These are phyloP conservation scores for Naematelia aurantialba DNA, from an alignment of 768 basidiomycete species.

Conservation along the genomic window DNA sequence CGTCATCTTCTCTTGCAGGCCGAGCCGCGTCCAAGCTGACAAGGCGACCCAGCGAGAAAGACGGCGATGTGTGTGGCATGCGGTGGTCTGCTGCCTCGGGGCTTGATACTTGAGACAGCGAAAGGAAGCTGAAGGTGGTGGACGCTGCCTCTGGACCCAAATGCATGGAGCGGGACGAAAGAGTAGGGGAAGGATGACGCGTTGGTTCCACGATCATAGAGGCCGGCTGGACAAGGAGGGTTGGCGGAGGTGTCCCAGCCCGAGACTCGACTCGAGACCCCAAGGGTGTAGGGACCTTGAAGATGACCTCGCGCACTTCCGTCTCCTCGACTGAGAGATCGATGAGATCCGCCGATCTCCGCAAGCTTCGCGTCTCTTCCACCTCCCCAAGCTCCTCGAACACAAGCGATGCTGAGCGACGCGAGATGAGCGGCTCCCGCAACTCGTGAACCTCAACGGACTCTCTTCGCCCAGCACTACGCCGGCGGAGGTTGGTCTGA, in stretches of 20 bases:
- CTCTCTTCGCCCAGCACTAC: background rate
- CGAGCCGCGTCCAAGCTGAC: background rate
- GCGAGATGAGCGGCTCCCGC: background rate
- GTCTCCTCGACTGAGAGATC: constrained; percentile 11
- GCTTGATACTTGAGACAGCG: constrained; percentile 22
- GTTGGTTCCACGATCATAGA: background rate
- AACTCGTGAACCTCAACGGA: constrained; percentile 3
- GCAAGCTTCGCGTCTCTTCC: background rate
- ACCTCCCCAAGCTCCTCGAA: background rate
- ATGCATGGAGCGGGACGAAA: background rate
- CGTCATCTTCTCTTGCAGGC: constrained; percentile 15
- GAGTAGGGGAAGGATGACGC: background rate
- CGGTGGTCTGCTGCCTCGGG: constrained; percentile 13
- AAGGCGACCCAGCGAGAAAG: background rate
- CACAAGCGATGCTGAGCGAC: background rate
- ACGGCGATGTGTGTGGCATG: background rate
- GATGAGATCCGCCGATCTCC: background rate
- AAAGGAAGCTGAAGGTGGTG: constrained; percentile 32
- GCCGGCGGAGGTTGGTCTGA: constrained; percentile 2
- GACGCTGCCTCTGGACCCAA: constrained; percentile 4
- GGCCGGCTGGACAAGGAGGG: background rate
- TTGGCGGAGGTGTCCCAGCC: background rate
- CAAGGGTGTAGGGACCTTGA: constrained; percentile 9
- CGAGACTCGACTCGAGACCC: background rate
- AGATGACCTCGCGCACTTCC: constrained; percentile 33